These are phyloP conservation scores for Myrica gale DNA, from an alignment of 306 rosid species.

Conservation along the genomic window DNA sequence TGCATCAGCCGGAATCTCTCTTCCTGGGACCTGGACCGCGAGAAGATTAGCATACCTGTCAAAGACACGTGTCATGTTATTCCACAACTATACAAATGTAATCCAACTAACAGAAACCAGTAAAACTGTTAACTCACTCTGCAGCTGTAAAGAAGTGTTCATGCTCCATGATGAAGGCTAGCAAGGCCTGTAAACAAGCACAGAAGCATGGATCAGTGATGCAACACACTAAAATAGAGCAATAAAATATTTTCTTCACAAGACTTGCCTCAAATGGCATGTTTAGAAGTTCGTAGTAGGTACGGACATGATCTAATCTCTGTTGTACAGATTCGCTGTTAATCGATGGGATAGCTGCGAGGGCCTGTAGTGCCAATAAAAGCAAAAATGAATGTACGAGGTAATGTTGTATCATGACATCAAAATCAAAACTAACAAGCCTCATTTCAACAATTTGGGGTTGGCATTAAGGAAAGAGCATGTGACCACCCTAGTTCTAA, in stretches of 20 bases:
- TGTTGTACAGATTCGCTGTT: conserved; percentile 80
- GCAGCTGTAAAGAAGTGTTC: conserved; percentile 61
- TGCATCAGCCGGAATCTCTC: conserved; percentile 85
- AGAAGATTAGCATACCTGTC: conserved; percentile 81
- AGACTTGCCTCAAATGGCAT: conserved; percentile 96
- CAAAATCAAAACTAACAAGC: conserved; percentile 15
- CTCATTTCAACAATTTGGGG: conserved; percentile 5
- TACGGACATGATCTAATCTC: conserved; percentile 89
- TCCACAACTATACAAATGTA: conserved; percentile 13
- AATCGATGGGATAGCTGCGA: conserved; percentile 91
- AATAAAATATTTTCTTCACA: conserved; percentile 11
- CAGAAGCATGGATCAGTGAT: conserved; percentile 25
- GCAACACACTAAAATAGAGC: conserved; percentile 14
- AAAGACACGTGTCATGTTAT: conserved; percentile 29
- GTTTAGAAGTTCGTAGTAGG: conserved; percentile 90
- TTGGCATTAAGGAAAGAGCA: conserved; percentile 7
- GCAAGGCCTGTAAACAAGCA: conserved; percentile 70
- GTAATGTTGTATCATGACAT: not conserved
- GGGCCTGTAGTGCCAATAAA: conserved; percentile 62
- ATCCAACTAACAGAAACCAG: conserved; percentile 10
- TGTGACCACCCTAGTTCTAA: not conserved
- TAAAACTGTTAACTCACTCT: conserved; percentile 59
- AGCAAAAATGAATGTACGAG: conserved; percentile 12
- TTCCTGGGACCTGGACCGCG: conserved; percentile 84
- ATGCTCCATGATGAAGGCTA: conserved; percentile 92